Evolutionary conservation across 352 stramenopile genomes (phyloP), one percentile per base, ranked within the genome.

Genomic region (Globisporangium uncinulatum): DNA sequence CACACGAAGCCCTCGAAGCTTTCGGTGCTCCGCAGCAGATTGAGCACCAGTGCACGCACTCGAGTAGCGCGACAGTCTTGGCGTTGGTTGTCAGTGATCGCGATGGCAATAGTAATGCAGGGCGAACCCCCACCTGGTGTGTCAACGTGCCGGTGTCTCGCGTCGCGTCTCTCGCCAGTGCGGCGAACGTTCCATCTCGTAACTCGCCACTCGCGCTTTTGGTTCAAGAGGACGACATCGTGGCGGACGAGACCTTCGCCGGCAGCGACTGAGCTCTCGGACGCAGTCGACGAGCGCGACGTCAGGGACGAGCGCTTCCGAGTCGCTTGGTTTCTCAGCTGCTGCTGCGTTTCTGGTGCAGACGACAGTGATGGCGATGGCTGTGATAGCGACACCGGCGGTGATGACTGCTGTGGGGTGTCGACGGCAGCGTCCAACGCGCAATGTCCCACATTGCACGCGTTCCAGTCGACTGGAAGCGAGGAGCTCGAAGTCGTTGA

Each of bases 1-100:
- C 59, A 65, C 7, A 65, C 46, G 54, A 72, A 62, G 21, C 66
- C 69, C 50, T 77, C 69, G 24, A 77, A 64, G n/a, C 56, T 51
- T 17, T 46, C 32, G 6, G 44, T 4, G 46, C 67, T 56, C 45
- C 53, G 56, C 10, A 71, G 51, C 20, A 65, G 5, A 13, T 55
- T 32, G 54, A 61, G 63, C 37, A 71, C 65, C 10, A 68, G 47
- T 15, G 61, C 53, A 20, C 21, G 19, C 34, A 39, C 34, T 39
- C 43, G 43, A 17, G 5, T 39, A 13, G 34, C 6, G 34, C 34
- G 34, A 13, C 34, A 39, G 34, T 7, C 34, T 8, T 13, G 34
- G 34, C 5, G 6, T 39, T 39, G 34, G 34, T 1, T 39, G 34
- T 13, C 34, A 5, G 43, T 29, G 43, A 48, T 29, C 9, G 19